These are phyloP conservation scores for Monilinia vaccinii-corymbosi DNA, from an alignment of 2,329 filamentous ascomycete species.

Conservation along the genomic window DNA sequence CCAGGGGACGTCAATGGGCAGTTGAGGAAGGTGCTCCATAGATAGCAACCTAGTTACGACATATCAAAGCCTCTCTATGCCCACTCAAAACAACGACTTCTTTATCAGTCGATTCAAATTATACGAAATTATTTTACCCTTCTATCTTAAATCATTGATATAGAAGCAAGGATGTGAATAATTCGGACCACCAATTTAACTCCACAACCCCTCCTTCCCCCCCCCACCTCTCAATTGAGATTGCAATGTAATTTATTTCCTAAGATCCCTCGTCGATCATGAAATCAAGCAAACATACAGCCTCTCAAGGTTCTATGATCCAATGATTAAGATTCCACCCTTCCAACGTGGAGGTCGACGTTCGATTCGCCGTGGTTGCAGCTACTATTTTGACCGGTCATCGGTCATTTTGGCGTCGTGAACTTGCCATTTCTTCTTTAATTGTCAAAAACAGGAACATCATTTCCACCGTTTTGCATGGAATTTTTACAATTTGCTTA, in stretches of 20 bases:
- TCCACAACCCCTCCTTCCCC: no score
- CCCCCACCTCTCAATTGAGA: neutral
- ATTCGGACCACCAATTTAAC: neutral
- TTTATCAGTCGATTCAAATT: no score
- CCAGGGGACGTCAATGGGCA: neutral
- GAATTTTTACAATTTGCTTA: neutral
- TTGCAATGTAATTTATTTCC: neutral
- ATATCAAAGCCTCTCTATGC: neutral
- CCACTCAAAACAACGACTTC: neutral
- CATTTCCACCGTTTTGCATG: fast-evolving
- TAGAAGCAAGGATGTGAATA: neutral
- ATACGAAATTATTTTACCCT: no score
- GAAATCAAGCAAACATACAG: neutral
- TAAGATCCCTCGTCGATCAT: fast-evolving
- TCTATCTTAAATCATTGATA: neutral
- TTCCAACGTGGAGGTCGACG: constrained; percentile 7
- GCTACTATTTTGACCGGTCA: neutral
- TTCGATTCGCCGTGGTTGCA: constrained; percentile 5
- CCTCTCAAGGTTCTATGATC: neutral
- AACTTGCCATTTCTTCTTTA: neutral
- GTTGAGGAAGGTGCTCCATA: neutral
- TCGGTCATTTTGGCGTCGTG: no score
- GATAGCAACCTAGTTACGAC: neutral
- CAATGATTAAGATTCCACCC: constrained; percentile 5
- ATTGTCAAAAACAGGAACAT: neutral